phyloP scores from a whole-genome alignment of 345 rosid genomes.

The Corchorus capsularis region DNA sequence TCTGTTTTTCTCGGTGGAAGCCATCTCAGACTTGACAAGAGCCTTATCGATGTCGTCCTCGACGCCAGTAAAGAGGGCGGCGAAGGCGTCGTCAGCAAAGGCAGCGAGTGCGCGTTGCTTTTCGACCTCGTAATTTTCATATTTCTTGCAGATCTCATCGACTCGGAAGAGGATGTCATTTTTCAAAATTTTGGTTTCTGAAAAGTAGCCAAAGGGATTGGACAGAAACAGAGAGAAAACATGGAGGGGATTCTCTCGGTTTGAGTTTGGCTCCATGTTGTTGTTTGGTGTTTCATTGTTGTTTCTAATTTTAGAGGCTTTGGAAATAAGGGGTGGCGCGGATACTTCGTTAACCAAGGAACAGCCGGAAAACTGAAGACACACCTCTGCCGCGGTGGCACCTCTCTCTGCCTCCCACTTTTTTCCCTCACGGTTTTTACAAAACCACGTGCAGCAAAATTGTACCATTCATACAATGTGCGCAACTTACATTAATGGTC shows the following conservation, averaged over 20 bases:
- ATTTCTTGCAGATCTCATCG: conserved; percentile 80
- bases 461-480: no score
- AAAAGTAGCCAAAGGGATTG: background rate
- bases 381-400: background rate
- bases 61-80: conserved; percentile 49
- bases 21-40: conserved; percentile 56
- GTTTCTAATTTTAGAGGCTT: conserved; percentile 1
- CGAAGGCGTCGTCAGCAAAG: conserved; percentile 71
- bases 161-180: conserved; percentile 74
- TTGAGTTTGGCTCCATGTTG: background rate
- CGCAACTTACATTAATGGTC: no score
- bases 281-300: background rate
- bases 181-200: background rate
- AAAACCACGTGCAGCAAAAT: no score
- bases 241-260: background rate
- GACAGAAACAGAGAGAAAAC: background rate
- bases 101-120: conserved; percentile 60
- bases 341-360: background rate
- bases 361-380: background rate
- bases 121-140: conserved; percentile 72
- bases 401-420: background rate
- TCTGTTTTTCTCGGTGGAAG: conserved; percentile 56
- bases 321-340: background rate
- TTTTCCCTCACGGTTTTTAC: no score
- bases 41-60: conserved; percentile 61